phyloP scores from a whole-genome alignment of 345 rosid genomes.

The Conringia planisiliqua region DNA sequence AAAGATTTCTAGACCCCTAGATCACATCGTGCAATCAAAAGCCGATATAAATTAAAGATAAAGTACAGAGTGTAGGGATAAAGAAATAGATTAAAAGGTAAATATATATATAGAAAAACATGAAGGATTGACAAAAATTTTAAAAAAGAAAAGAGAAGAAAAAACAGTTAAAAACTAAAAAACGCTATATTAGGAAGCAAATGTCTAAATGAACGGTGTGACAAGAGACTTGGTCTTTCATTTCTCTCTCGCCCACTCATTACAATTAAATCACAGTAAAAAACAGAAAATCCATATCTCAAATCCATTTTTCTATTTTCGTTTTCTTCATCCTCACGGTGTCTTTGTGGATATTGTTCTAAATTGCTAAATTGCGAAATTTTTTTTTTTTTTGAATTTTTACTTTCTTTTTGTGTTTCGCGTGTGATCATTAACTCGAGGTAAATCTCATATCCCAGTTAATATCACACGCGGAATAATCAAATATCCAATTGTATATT shows the following conservation, averaged over 20 bases:
- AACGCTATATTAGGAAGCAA: not conserved
- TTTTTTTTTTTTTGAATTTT: not conserved
- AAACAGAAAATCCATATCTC: conserved; percentile 22
- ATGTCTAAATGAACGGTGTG: conserved; percentile 27
- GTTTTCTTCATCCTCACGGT: not conserved
- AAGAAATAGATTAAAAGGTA: not conserved
- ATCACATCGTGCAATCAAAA: not conserved
- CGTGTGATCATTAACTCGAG: conserved; percentile 35
- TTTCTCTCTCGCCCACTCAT: conserved; percentile 19
- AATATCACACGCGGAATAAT: conserved; percentile 30
- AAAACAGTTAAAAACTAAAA: not conserved
- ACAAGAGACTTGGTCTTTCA: conserved; percentile 24
- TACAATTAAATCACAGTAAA: conserved; percentile 13
- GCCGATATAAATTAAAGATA: not conserved
- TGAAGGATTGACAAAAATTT: not conserved
- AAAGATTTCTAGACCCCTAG: not conserved
- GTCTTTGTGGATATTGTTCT: not conserved
- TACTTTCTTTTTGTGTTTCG: conserved; percentile 1
- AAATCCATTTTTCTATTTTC: conserved; percentile 8
- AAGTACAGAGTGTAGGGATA: not conserved
- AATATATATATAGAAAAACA: not conserved
- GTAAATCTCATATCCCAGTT: conserved; percentile 4
- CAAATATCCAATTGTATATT: not conserved
- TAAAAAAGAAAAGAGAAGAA: not conserved
- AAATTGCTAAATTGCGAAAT: not conserved